Evolutionary conservation across 2,329 filamentous ascomycete species (phyloP).

Genomic region (Pseudogymnoascus sp.): DNA sequence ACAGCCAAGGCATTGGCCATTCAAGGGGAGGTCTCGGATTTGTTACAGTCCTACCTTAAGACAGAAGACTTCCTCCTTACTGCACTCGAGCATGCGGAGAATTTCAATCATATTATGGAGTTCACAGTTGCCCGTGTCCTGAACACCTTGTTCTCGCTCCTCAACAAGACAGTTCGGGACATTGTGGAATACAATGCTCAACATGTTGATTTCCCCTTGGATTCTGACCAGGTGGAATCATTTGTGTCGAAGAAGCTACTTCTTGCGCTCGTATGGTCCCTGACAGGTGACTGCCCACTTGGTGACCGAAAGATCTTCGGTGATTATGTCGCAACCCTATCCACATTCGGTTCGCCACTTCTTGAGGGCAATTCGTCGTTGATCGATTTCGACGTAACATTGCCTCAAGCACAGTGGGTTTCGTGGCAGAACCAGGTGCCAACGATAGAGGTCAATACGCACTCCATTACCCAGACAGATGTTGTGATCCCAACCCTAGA

Average conservation of each 20-base stretch:
- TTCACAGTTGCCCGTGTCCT: constrained; percentile 86
- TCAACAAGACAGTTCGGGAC: constrained; percentile 89
- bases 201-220: constrained; percentile 87
- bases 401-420: constrained; percentile 82
- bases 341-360: constrained; percentile 76
- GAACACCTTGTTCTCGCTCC: constrained; percentile 84
- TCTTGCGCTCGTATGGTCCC: constrained; percentile 85
- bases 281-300: constrained; percentile 90
- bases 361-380: constrained; percentile 72
- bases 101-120: constrained; percentile 95
- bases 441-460: constrained; percentile 91
- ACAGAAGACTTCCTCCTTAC: constrained; percentile 73
- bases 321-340: constrained; percentile 70
- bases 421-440: constrained; percentile 94
- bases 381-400: constrained; percentile 87
- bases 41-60: constrained; percentile 66
- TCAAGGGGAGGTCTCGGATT: constrained; percentile 69
- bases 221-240: constrained; percentile 78
- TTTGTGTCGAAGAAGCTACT: constrained; percentile 92
- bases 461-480: constrained; percentile 95
- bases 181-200: constrained; percentile 94
- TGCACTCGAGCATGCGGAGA: constrained; percentile 64
- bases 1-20: constrained; percentile 70
- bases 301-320: constrained; percentile 82
- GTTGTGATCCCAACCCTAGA: constrained; percentile 97